These are phyloP conservation scores for Termitomyces sp. DNA, from an alignment of 768 basidiomycete species.

Conservation along the genomic window DNA sequence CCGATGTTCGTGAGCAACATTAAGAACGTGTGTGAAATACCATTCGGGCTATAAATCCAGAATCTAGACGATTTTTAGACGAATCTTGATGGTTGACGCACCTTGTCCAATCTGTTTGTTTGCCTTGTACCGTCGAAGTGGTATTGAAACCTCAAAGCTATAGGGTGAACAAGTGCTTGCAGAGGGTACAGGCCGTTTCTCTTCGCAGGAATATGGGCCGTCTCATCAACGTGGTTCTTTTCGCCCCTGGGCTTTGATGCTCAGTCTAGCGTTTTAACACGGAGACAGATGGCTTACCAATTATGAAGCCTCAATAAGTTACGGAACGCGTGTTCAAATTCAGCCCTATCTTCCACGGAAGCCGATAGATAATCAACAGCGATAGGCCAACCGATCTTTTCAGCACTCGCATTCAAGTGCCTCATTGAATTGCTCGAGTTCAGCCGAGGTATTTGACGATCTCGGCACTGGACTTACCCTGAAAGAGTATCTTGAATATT, in stretches of 20 bases:
- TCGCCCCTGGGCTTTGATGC: conserved; percentile 40
- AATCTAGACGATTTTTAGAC: background rate
- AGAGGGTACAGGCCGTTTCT: conserved; percentile 76
- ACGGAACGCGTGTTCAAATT: conserved; percentile 76
- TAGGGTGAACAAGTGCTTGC: conserved; percentile 78
- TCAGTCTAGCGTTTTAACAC: background rate
- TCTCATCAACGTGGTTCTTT: conserved; percentile 27
- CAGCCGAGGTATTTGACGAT: background rate
- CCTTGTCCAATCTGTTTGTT: conserved; percentile 94
- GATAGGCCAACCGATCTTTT: conserved; percentile 83
- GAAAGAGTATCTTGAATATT: conserved; percentile 67
- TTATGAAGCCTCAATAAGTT: conserved; percentile 74
- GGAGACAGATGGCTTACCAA: conserved; percentile 51
- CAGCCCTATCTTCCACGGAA: conserved; percentile 44
- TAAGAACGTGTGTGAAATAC: conserved; percentile 91
- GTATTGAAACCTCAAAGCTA: conserved; percentile 87
- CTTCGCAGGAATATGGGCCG: conserved; percentile 18
- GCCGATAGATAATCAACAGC: conserved; percentile 60
- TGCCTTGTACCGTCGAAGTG: conserved; percentile 87
- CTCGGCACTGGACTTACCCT: conserved; percentile 38
- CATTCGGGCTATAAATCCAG: conserved; percentile 75
- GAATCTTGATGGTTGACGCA: conserved; percentile 18
- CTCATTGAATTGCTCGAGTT: conserved; percentile 32
- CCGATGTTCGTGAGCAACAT: conserved; percentile 82
- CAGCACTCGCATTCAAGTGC: conserved; percentile 57